Percentiles rank a stretch among this genome's conserved stretches.
These are phyloP conservation scores for Gliomastix tumulicola DNA, from an alignment of 2,329 filamentous ascomycete species.

Conservation along the genomic window DNA sequence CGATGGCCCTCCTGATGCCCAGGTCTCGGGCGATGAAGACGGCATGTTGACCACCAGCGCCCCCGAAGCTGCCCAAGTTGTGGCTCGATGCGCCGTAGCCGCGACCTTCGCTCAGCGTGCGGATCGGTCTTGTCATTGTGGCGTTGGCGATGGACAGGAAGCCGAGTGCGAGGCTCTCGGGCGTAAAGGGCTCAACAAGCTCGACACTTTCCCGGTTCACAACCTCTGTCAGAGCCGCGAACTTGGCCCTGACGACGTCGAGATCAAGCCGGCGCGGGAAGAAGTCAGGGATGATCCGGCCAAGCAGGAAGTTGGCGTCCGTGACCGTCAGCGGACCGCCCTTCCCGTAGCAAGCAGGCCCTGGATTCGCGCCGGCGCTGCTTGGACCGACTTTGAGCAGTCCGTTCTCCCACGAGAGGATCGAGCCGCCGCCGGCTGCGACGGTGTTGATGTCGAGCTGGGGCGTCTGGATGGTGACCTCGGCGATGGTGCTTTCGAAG, in stretches of 20 bases:
- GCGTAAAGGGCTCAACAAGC: constrained; percentile 8
- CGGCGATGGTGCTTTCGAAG: constrained; percentile 52
- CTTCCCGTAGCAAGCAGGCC: constrained; percentile 66
- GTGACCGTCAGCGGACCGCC: constrained; percentile 65
- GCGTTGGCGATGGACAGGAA: constrained; percentile 71
- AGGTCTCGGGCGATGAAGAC: constrained; percentile 19
- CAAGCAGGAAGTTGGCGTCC: constrained; percentile 64
- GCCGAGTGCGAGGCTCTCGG: constrained; percentile 46
- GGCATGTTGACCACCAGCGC: constrained; percentile 19
- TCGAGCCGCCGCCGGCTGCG: constrained; percentile 38
- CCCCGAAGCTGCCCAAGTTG: constrained; percentile 15
- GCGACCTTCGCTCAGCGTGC: constrained; percentile 17
- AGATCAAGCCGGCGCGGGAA: constrained; percentile 46
- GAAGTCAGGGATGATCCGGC: constrained; percentile 50
- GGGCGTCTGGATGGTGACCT: constrained; percentile 47
- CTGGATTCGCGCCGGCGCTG: constrained; percentile 65
- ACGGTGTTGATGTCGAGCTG: constrained; percentile 64
- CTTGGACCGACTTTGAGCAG: constrained; percentile 66
- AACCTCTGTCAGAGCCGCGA: constrained; percentile 26
- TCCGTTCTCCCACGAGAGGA: constrained; percentile 61
- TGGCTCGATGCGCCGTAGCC: constrained; percentile 16
- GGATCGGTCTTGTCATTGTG: constrained; percentile 67
- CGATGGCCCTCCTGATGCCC: constrained; percentile 19
- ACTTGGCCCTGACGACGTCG: constrained; percentile 28
- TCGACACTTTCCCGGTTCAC: constrained; percentile 15